These are phyloP conservation scores for Amanita exitialis DNA, from an alignment of 768 basidiomycete genomes.

Conservation along the genomic window DNA sequence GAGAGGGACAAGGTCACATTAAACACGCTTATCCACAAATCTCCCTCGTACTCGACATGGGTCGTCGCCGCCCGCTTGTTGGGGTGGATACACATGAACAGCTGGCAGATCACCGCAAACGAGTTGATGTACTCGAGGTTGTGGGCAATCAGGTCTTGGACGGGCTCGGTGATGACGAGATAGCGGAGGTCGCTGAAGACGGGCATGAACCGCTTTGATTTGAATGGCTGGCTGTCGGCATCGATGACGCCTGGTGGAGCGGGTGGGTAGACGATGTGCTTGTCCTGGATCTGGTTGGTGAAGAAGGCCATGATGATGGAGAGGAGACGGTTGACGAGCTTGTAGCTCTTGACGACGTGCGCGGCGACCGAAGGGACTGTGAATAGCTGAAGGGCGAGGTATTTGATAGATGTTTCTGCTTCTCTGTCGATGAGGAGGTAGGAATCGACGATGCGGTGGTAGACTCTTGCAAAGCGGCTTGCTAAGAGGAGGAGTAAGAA, in stretches of 20 bases:
- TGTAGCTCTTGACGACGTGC: conserved; percentile 65
- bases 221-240: conserved; percentile 81
- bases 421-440: conserved; percentile 92
- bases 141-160: conserved; percentile 69
- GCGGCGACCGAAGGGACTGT: conserved; percentile 80
- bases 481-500: conserved; percentile 31
- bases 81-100: conserved; percentile 92
- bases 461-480: conserved; percentile 75
- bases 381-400: conserved; percentile 88
- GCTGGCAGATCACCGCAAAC: conserved; percentile 68
- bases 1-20: conserved; percentile 88
- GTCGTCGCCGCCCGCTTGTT: conserved; percentile 72
- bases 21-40: conserved; percentile 95
- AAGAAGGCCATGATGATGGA: conserved; percentile 87
- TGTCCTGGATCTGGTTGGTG: conserved; percentile 77
- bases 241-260: conserved; percentile 36
- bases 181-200: conserved; percentile 88
- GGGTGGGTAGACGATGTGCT: conserved; percentile 46
- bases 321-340: conserved; percentile 68
- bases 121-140: conserved; percentile 57
- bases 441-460: conserved; percentile 79
- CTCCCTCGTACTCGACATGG: conserved; percentile 95
- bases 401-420: conserved; percentile 90
- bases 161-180: conserved; percentile 70
- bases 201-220: conserved; percentile 93